Evolutionary conservation across 257 asterid genomes (phyloP).

Genomic region (Solanum piurae): DNA sequence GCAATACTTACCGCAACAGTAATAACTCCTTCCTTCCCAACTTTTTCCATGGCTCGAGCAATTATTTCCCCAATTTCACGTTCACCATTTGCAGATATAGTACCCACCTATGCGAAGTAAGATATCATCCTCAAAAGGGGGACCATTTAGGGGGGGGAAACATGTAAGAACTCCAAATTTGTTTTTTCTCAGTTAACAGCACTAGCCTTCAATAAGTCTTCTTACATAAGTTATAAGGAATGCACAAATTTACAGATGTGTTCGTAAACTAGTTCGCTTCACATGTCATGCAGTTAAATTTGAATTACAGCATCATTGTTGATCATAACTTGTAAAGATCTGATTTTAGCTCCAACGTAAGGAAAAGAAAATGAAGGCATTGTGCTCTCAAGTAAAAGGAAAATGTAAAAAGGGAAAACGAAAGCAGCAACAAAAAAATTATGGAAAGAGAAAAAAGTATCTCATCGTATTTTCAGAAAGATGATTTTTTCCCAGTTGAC

Average conservation of each 20-base stretch:
- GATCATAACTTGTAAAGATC: not conserved
- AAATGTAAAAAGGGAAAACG: not conserved
- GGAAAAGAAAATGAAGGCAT: not conserved
- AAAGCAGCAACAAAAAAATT: not conserved
- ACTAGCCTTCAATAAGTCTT: not conserved
- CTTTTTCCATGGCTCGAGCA: constrained; percentile 93
- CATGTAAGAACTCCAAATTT: not conserved
- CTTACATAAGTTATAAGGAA: not conserved
- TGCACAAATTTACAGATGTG: not conserved
- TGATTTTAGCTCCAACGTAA: not conserved
- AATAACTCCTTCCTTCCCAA: constrained; percentile 90
- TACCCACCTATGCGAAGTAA: constrained; percentile 51
- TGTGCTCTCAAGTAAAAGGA: not conserved
- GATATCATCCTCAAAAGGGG: not conserved
- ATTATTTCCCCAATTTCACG: constrained; percentile 74
- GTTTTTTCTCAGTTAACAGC: not conserved
- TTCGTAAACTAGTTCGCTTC: not conserved
- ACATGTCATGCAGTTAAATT: not conserved
- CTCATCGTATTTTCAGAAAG: not conserved
- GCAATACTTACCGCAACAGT: constrained; percentile 53
- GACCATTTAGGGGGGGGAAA: constrained; percentile 6
- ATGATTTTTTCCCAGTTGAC: not conserved
- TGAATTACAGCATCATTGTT: not conserved
- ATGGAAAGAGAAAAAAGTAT: not conserved
- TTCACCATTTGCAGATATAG: constrained; percentile 88